Conservation (phyloP, 148 eudicot genomes). For the Amaranthus hypochondriacus region DNA sequence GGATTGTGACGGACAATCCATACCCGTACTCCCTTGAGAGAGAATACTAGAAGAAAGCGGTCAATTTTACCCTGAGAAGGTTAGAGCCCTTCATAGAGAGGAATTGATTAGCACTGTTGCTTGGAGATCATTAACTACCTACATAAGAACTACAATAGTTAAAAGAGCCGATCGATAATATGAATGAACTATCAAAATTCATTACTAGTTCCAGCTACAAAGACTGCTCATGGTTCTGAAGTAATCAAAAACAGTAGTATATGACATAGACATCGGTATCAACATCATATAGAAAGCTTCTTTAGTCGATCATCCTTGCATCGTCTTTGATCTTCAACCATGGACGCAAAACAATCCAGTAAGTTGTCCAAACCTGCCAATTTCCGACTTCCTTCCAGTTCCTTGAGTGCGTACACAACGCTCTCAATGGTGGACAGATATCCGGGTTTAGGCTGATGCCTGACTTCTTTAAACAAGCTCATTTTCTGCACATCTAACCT, state of each 20-base stretch:
- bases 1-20: no score
- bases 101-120: no score
- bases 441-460: constrained; percentile 69
- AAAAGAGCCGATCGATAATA: no score
- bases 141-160: no score
- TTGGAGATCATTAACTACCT: no score
- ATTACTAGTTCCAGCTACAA: no score
- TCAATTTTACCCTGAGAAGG: no score
- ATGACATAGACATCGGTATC: neutral
- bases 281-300: constrained; percentile 21
- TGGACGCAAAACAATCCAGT: constrained; percentile 72
- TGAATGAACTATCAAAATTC: no score
- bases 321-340: constrained; percentile 80
- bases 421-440: constrained; percentile 87
- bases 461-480: constrained; percentile 79
- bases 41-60: no score
- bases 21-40: no score
- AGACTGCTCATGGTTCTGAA: no score
- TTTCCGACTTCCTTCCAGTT: constrained; percentile 40
- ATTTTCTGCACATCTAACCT: constrained; percentile 54
- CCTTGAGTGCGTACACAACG: constrained; percentile 68
- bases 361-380: constrained; percentile 47
- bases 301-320: constrained; percentile 54
- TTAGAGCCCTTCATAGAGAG: no score
- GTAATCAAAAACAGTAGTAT: neutral